Conservation (phyloP, 176 grass and related monocot species). For the Dendrocalamus sinicus region DNA sequence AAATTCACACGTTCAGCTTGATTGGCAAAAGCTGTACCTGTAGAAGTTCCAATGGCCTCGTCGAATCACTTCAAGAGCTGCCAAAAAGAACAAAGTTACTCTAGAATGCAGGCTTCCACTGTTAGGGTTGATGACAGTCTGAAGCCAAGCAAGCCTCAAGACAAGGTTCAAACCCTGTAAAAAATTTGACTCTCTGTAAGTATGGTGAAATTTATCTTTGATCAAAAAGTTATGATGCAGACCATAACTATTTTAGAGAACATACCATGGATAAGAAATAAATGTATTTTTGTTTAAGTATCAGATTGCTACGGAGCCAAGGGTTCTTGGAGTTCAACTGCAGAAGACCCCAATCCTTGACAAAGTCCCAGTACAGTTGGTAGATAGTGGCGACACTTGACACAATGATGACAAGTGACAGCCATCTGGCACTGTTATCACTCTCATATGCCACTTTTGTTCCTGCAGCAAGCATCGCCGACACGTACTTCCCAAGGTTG, state of each 20-base stretch:
- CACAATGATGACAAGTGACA: constrained; percentile 72
- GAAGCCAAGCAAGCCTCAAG: constrained; percentile 95
- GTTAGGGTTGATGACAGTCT: constrained; percentile 91
- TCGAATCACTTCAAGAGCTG: constrained; percentile 92
- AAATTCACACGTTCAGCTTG: constrained; percentile 25
- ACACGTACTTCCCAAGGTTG: constrained; percentile 97
- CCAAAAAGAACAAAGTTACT: constrained; percentile 85
- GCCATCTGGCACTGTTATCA: constrained; percentile 67
- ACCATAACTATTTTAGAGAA: constrained; percentile 37
- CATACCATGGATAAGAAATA: constrained; percentile 96
- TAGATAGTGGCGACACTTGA: constrained; percentile 83
- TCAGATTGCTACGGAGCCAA: constrained; percentile 90
- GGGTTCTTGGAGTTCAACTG: constrained; percentile 82
- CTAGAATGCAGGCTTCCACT: constrained; percentile 91
- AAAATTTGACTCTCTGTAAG: constrained; percentile 50
- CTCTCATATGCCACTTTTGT: constrained; percentile 91
- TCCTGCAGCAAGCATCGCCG: constrained; percentile 90
- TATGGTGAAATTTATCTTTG: constrained; percentile 25
- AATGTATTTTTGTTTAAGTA: constrained; percentile 82
- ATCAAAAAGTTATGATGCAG: not conserved
- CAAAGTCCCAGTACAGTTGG: constrained; percentile 99
- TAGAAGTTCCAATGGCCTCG: constrained; percentile 98
- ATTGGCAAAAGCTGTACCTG: constrained; percentile 56
- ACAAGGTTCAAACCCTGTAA: constrained; percentile 88
- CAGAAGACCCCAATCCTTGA: constrained; percentile 95